Conservation (phyloP, 2,329 filamentous ascomycete species). For the Trichoderma sp. region DNA sequence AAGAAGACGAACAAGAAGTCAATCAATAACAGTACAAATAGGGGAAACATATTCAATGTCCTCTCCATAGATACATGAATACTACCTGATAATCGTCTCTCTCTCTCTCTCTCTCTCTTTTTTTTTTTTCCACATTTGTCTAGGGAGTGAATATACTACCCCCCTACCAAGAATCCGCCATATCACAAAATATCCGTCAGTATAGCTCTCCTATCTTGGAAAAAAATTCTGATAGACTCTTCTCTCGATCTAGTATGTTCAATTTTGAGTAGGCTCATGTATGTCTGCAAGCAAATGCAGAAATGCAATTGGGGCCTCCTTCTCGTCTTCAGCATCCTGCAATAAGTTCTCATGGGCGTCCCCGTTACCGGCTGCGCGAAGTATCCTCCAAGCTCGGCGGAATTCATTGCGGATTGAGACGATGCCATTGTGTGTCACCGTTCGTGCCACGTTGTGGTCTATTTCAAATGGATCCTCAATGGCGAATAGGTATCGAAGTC, state of each 20-base stretch:
- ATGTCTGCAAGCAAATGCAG: constrained; percentile 33
- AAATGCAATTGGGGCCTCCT: constrained; percentile 27
- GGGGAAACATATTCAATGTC: constrained; percentile 20
- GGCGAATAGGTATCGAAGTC: constrained; percentile 78
- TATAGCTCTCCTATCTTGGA: background rate
- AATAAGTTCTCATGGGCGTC: constrained; percentile 48
- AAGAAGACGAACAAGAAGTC: background rate
- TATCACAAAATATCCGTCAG: background rate
- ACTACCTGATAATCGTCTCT: background rate
- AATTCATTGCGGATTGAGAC: constrained; percentile 82
- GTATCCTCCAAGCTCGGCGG: constrained; percentile 71
- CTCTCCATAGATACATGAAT: constrained; percentile 17
- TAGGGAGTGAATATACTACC: no score
- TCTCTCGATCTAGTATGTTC: background rate
- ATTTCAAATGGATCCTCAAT: constrained; percentile 91
- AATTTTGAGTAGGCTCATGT: constrained; percentile 28
- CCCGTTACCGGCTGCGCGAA: constrained; percentile 50
- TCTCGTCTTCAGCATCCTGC: constrained; percentile 44
- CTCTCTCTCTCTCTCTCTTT: no score
- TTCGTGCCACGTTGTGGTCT: constrained; percentile 83
- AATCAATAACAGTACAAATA: background rate
- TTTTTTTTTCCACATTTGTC: no score
- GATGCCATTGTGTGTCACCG: constrained; percentile 79
- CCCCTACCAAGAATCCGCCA: no score
- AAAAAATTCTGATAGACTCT: background rate